phyloP scores from a whole-genome alignment of 208 protist genomes.

The Borovskyia barvae region DNA sequence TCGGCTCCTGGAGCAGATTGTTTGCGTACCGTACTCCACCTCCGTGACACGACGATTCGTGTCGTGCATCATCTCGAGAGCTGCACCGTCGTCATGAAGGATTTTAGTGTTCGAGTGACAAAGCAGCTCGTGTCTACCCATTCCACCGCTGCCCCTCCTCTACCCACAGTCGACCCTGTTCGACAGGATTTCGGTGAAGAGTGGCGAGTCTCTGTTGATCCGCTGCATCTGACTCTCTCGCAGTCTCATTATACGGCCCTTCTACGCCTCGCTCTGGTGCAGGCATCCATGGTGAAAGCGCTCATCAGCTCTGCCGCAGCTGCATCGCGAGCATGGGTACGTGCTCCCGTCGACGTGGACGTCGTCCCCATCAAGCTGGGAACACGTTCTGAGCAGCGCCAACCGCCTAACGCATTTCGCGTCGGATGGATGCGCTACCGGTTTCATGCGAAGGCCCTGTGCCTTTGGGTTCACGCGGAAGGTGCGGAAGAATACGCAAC shows the following conservation, averaged over 20 bases:
- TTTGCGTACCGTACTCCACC: slow-evolving; percentile 13
- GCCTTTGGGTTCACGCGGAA: slow-evolving; percentile 9
- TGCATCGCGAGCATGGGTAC: slow-evolving; percentile 1
- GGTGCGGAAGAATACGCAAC: neutral
- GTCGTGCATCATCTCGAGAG: slow-evolving; percentile 7
- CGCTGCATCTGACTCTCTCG: slow-evolving; percentile 24
- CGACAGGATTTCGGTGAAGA: slow-evolving; percentile 1
- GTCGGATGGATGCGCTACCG: too few relatives aligned
- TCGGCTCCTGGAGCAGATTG: too few relatives aligned
- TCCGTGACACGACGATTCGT: slow-evolving; percentile 13
- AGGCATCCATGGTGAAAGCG: slow-evolving; percentile 13
- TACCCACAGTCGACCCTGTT: neutral
- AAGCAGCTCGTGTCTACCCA: neutral
- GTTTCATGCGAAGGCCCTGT: too few relatives aligned
- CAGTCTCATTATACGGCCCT: slow-evolving; percentile 24
- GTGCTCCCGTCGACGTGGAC: neutral
- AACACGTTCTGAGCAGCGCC: too few relatives aligned
- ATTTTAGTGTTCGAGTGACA: slow-evolving; percentile 6
- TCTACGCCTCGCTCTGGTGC: slow-evolving; percentile 17
- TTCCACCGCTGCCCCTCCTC: neutral
- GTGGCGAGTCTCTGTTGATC: slow-evolving; percentile 19
- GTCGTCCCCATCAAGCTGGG: too few relatives aligned
- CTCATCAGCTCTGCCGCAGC: slow-evolving; percentile 6
- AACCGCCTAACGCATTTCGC: too few relatives aligned
- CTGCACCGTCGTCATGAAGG: slow-evolving; percentile 11